phyloP scores from a whole-genome alignment of 768 basidiomycete genomes.

The Psilocybe cubensis region DNA sequence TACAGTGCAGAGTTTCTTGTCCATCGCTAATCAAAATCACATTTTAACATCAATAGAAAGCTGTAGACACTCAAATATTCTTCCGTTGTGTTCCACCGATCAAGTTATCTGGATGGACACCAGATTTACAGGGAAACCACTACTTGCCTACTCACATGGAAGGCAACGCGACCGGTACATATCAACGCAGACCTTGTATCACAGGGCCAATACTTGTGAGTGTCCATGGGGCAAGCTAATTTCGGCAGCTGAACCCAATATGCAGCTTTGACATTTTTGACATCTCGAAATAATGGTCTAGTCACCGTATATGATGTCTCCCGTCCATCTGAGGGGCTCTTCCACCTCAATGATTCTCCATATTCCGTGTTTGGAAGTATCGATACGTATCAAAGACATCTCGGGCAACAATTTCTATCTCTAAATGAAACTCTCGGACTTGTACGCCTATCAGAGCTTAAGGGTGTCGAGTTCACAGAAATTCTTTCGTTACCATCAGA shows the following conservation, averaged over 20 bases:
- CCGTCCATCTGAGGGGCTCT: conserved; percentile 37
- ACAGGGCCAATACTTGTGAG: conserved; percentile 28
- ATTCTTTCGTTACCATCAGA: conserved; percentile 26
- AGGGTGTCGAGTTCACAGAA: conserved; percentile 48
- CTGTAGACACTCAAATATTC: conserved; percentile 41
- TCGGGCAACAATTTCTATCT: conserved; percentile 41
- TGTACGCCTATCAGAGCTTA: conserved; percentile 51
- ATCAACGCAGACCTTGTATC: conserved; percentile 38
- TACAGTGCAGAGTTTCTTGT: conserved; percentile 22
- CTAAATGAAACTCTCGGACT: conserved; percentile 33
- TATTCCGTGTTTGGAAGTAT: conserved; percentile 41
- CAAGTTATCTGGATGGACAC: conserved; percentile 74
- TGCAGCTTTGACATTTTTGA: conserved; percentile 62
- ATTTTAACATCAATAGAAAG: conserved; percentile 60
- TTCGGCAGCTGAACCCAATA: neutral
- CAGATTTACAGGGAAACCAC: conserved; percentile 56
- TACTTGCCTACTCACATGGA: conserved; percentile 65
- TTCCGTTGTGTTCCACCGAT: conserved; percentile 61
- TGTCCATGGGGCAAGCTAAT: conserved; percentile 24
- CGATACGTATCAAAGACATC: conserved; percentile 24
- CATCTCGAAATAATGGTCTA: conserved; percentile 60
- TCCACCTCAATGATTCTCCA: conserved; percentile 50
- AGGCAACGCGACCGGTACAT: conserved; percentile 66
- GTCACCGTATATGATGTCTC: conserved; percentile 69
- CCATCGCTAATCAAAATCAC: conserved; percentile 34